These are phyloP conservation scores for Neurospora tetrasperma DNA, from an alignment of 495 filamentous ascomycete species.

Conservation along the genomic window DNA sequence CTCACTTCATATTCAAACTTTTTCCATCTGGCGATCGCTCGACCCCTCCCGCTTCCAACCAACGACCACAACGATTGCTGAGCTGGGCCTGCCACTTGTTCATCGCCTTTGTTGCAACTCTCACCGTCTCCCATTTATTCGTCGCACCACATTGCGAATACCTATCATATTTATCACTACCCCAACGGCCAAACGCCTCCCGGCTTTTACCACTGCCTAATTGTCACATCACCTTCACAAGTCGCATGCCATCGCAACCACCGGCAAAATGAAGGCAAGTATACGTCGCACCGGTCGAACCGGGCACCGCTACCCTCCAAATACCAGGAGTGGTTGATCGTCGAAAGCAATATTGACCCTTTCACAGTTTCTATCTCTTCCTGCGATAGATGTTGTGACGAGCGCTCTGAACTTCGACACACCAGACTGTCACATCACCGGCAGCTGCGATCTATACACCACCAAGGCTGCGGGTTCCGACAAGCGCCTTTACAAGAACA, in stretches of 20 bases:
- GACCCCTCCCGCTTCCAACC: not conserved
- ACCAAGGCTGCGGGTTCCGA: conserved; percentile 90
- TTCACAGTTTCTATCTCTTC: conserved; percentile 79
- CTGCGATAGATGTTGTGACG: conserved; percentile 77
- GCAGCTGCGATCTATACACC: conserved; percentile 91
- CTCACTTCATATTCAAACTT: not conserved
- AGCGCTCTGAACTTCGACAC: conserved; percentile 91
- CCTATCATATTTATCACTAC: not conserved
- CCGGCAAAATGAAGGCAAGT: conserved; percentile 31
- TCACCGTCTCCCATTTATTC: not conserved
- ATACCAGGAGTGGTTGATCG: not conserved
- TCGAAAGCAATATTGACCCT: not conserved
- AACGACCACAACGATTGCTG: not conserved
- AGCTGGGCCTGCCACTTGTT: not conserved
- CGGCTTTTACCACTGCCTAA: not conserved
- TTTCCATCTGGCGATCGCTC: not conserved
- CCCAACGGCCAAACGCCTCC: not conserved
- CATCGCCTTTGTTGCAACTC: not conserved
- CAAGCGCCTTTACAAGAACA: conserved; percentile 92
- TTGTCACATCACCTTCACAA: not conserved
- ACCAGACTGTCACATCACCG: conserved; percentile 75
- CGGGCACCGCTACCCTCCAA: not conserved
- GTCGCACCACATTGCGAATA: not conserved
- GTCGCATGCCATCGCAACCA: conserved; percentile 4
- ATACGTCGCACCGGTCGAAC: not conserved